Conservation (phyloP, 192 early-diverging fungal species). For the Allomyces arbusculus region DNA sequence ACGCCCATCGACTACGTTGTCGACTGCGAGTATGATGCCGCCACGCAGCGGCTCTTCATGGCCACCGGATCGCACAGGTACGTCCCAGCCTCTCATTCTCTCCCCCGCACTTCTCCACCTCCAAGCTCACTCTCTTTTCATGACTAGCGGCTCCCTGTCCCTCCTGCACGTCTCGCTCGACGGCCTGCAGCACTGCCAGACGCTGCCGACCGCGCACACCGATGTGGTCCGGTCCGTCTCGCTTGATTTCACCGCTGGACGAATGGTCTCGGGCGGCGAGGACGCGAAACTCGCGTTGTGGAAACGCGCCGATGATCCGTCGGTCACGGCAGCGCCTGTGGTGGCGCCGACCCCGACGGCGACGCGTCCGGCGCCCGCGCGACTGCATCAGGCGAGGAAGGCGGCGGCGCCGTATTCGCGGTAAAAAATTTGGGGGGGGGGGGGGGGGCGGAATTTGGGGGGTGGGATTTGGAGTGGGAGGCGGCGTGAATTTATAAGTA, state of each 20-base stretch:
- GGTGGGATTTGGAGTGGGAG: too few relatives aligned
- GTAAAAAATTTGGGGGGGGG: too few relatives aligned
- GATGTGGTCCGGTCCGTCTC: conserved; percentile 61
- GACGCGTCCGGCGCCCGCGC: too few relatives aligned
- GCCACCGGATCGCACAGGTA: conserved; percentile 51
- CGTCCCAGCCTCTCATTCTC: background rate
- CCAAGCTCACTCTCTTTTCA: background rate
- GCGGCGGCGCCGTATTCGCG: too few relatives aligned
- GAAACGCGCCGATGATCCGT: conserved; percentile 5
- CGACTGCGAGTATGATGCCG: conserved; percentile 54
- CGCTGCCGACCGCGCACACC: conserved; percentile 55
- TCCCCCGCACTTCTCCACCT: background rate
- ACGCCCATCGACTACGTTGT: conserved; percentile 57
- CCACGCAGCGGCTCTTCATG: conserved; percentile 49
- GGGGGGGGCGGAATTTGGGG: too few relatives aligned
- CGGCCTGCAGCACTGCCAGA: conserved; percentile 52
- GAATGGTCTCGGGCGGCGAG: conserved; percentile 56
- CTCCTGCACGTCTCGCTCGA: conserved; percentile 61
- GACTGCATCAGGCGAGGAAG: too few relatives aligned
- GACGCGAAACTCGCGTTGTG: conserved; percentile 54
- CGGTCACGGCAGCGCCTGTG: too few relatives aligned
- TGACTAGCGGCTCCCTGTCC: conserved; percentile 44
- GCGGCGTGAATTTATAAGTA: too few relatives aligned
- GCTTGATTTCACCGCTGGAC: conserved; percentile 43
- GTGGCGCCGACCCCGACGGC: too few relatives aligned